phyloP scores from a whole-genome alignment of 306 rosid species.

The Malus fusca region DNA sequence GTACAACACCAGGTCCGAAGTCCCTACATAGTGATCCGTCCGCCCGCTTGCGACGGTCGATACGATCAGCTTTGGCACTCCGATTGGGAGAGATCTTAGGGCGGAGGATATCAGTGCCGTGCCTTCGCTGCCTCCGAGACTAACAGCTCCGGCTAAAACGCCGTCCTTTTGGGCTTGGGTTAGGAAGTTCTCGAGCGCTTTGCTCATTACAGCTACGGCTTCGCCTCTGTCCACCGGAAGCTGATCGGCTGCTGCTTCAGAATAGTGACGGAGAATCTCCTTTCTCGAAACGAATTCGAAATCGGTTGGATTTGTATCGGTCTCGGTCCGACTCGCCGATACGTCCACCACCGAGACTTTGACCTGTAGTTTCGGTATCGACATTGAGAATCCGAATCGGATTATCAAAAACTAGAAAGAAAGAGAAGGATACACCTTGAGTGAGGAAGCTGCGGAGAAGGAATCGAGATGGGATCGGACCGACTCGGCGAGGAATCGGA shows the following conservation, averaged over 20 bases:
- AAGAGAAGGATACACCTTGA: constrained; percentile 25
- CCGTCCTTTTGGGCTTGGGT: constrained; percentile 36
- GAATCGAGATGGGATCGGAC: constrained; percentile 53
- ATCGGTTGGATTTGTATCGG: constrained; percentile 25
- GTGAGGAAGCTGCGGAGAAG: constrained; percentile 41
- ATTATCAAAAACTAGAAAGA: background rate
- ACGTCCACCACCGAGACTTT: constrained; percentile 64
- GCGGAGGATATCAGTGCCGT: constrained; percentile 65
- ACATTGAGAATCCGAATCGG: background rate
- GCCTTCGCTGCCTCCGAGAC: constrained; percentile 86
- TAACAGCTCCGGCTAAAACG: constrained; percentile 58
- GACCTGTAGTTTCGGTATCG: constrained; percentile 28
- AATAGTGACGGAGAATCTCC: constrained; percentile 38
- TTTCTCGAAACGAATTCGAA: constrained; percentile 57
- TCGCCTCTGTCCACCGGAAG: constrained; percentile 64
- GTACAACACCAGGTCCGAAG: constrained; percentile 61
- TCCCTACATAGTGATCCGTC: constrained; percentile 73
- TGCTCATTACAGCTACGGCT: constrained; percentile 64
- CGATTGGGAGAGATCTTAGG: constrained; percentile 60
- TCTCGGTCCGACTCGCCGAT: constrained; percentile 38
- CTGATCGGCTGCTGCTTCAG: constrained; percentile 17
- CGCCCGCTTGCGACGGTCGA: constrained; percentile 91
- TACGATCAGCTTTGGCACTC: constrained; percentile 74
- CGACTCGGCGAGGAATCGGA: constrained; percentile 54
- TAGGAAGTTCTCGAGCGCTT: constrained; percentile 49